Percentiles rank a stretch among this genome's conserved stretches.
phyloP scores from a whole-genome alignment of 306 rosid genomes.

The Crotalaria pallida region DNA sequence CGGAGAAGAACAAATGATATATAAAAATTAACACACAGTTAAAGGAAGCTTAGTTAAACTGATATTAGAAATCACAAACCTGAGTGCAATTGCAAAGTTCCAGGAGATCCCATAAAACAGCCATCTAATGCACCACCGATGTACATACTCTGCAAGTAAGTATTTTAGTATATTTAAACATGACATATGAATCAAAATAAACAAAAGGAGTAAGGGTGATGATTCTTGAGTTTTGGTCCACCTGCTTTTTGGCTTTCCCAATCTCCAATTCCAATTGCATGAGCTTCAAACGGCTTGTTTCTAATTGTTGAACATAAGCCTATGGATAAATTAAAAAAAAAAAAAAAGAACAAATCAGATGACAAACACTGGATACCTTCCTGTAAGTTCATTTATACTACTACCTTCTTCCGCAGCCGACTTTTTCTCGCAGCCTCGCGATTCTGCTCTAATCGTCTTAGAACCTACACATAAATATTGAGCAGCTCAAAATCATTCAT shows the following conservation, averaged over 20 bases:
- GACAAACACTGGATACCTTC: constrained; percentile 5
- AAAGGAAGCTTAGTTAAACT: neutral
- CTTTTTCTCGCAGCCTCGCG: constrained; percentile 92
- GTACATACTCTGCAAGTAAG: constrained; percentile 46
- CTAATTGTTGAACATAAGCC: constrained; percentile 89
- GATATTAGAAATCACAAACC: constrained; percentile 43
- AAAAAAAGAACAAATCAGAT: constrained; percentile 18
- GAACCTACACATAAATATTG: constrained; percentile 32
- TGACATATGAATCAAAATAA: neutral
- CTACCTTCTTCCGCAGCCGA: constrained; percentile 70
- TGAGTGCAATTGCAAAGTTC: constrained; percentile 46
- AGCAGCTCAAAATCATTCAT: neutral
- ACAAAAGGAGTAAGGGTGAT: neutral
- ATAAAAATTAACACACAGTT: neutral
- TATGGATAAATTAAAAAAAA: constrained; percentile 22
- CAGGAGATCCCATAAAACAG: constrained; percentile 43
- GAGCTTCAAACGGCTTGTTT: constrained; percentile 76
- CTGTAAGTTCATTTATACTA: neutral
- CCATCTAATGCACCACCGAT: constrained; percentile 36
- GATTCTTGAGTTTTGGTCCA: constrained; percentile 24
- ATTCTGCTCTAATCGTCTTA: constrained; percentile 76
- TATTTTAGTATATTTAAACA: constrained; percentile 1
- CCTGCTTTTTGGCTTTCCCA: constrained; percentile 68
- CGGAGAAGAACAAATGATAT: neutral
- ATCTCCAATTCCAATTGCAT: constrained; percentile 74